These are phyloP conservation scores for Hebeloma cylindrosporum DNA, from an alignment of 768 basidiomycete species.

Conservation along the genomic window DNA sequence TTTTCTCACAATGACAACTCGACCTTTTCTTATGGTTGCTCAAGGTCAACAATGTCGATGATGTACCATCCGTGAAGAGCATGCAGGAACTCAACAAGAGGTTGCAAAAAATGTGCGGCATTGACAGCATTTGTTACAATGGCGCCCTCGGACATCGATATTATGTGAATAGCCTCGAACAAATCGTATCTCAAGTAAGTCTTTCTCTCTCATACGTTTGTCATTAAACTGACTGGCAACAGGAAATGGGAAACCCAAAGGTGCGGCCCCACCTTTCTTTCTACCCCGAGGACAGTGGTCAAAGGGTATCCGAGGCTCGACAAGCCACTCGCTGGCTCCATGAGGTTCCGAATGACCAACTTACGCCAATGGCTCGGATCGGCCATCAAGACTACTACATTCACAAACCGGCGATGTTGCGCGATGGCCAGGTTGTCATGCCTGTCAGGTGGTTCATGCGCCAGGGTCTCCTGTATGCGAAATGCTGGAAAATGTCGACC, in stretches of 20 bases:
- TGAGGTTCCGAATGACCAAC: constrained; percentile 18
- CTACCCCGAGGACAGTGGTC: constrained; percentile 35
- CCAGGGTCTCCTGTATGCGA: not conserved
- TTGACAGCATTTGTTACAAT: constrained; percentile 28
- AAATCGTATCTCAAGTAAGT: constrained; percentile 26
- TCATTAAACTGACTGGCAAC: not conserved
- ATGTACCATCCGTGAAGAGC: constrained; percentile 15
- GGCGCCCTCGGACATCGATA: constrained; percentile 33
- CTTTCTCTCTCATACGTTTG: not conserved
- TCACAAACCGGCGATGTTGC: constrained; percentile 25
- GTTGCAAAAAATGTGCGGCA: constrained; percentile 24
- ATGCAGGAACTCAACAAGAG: constrained; percentile 9
- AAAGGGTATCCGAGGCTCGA: constrained; percentile 16
- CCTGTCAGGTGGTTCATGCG: constrained; percentile 15
- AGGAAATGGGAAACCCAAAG: constrained; percentile 41
- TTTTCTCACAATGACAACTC: constrained; percentile 23
- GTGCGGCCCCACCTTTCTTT: constrained; percentile 30
- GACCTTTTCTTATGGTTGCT: constrained; percentile 26
- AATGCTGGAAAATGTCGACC: constrained; percentile 1
- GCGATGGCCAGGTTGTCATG: constrained; percentile 1
- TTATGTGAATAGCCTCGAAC: constrained; percentile 28
- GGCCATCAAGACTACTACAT: constrained; percentile 27
- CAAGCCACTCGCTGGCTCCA: constrained; percentile 27
- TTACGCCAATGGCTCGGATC: constrained; percentile 29
- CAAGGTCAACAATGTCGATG: constrained; percentile 14